A percentile compares a stretch with the other conserved stretches of the same genome.
These are phyloP conservation scores for Oryza punctata DNA, from an alignment of 176 grass and related monocot genomes.

Conservation along the genomic window DNA sequence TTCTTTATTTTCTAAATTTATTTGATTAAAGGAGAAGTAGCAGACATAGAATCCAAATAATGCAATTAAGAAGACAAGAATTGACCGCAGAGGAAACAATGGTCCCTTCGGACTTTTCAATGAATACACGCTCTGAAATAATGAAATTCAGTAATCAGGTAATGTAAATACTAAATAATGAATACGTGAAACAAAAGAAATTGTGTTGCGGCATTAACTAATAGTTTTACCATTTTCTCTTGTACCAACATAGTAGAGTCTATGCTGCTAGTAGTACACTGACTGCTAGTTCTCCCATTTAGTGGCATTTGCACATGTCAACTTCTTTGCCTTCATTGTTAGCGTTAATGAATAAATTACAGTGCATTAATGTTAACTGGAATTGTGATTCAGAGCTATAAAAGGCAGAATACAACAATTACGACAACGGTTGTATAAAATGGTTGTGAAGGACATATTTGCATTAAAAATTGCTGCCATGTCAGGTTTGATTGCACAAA, in stretches of 20 bases:
- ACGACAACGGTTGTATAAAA: not conserved
- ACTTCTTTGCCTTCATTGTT: constrained; percentile 41
- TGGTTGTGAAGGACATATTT: not conserved
- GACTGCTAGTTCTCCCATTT: not conserved
- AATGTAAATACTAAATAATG: constrained; percentile 4
- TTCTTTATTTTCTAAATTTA: constrained; percentile 50
- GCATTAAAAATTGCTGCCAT: not conserved
- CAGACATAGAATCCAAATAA: constrained; percentile 73
- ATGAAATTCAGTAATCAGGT: constrained; percentile 8
- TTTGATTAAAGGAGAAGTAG: constrained; percentile 75
- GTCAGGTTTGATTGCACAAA: not conserved
- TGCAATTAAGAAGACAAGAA: constrained; percentile 66
- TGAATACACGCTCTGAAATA: constrained; percentile 58
- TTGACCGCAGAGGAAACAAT: constrained; percentile 50
- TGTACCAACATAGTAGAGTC: not conserved
- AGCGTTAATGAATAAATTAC: not conserved
- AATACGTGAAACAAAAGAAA: not conserved
- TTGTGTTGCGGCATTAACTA: not conserved
- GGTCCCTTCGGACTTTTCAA: constrained; percentile 64
- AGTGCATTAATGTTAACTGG: not conserved
- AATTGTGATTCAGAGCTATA: not conserved
- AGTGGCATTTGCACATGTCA: constrained; percentile 7
- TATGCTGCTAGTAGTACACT: constrained; percentile 25
- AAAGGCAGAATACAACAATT: constrained; percentile 10
- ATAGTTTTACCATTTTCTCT: constrained; percentile 57